Percentiles rank a stretch among this genome's conserved stretches.
Evolutionary conservation across 306 rosid genomes (phyloP).

Genomic region (Benincasa hispida): DNA sequence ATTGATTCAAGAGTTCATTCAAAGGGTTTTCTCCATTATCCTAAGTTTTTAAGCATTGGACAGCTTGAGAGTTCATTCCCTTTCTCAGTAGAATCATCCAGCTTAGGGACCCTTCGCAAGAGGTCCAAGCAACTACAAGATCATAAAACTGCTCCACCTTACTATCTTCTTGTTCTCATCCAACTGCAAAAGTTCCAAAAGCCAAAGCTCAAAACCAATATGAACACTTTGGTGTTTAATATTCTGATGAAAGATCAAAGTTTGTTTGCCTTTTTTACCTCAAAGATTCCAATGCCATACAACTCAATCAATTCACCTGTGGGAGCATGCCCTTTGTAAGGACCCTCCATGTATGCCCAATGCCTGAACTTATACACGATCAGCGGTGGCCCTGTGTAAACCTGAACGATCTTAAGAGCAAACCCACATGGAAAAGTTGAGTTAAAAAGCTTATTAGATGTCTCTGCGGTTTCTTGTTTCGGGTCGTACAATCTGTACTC

Average conservation of each 20-base stretch:
- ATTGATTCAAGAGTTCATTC: neutral
- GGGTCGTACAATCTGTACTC: constrained; percentile 35
- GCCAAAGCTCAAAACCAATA: neutral
- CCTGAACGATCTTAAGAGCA: constrained; percentile 41
- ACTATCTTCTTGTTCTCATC: constrained; percentile 30
- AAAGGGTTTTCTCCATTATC: constrained; percentile 10
- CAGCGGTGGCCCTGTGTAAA: constrained; percentile 43
- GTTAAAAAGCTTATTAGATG: constrained; percentile 33
- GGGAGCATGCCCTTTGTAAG: constrained; percentile 51
- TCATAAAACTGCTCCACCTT: constrained; percentile 68
- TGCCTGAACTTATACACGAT: constrained; percentile 59
- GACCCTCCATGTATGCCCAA: constrained; percentile 72
- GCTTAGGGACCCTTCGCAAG: constrained; percentile 33
- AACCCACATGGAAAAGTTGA: constrained; percentile 60
- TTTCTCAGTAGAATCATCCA: constrained; percentile 14
- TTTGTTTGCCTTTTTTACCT: constrained; percentile 18
- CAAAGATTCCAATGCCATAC: constrained; percentile 40
- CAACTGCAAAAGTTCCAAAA: constrained; percentile 22
- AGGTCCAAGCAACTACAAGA: constrained; percentile 49
- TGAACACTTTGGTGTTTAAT: neutral
- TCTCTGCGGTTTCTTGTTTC: constrained; percentile 26
- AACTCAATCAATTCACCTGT: constrained; percentile 40
- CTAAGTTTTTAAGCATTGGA: constrained; percentile 32
- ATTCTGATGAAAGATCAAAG: neutral
- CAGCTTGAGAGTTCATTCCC: constrained; percentile 28